phyloP scores from a whole-genome alignment of 352 stramenopile species.

The Globisporangium cystogenes region DNA sequence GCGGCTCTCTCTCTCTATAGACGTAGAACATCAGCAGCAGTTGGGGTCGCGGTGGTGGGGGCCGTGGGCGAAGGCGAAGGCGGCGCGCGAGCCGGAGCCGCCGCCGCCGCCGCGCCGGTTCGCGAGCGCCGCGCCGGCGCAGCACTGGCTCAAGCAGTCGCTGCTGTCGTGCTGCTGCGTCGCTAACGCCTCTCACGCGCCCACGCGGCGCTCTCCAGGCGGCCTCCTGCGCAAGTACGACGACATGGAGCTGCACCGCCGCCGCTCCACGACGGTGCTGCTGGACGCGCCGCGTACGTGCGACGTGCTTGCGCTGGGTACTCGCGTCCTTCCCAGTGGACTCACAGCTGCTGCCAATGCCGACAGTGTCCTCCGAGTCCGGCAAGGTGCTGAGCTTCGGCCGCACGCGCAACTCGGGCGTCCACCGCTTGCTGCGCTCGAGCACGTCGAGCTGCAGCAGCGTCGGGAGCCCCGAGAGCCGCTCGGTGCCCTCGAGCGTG shows the following conservation, averaged over 20 bases:
- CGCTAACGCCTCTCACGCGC: slow-evolving; percentile 11
- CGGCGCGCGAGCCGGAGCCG: not conserved
- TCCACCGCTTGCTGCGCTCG: slow-evolving; percentile 51
- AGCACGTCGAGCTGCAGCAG: slow-evolving; percentile 27
- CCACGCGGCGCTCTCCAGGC: slow-evolving; percentile 13
- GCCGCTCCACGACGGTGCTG: slow-evolving; percentile 46
- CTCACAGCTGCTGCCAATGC: not conserved
- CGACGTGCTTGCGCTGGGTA: not conserved
- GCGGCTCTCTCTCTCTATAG: no score
- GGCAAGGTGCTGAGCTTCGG: slow-evolving; percentile 47
- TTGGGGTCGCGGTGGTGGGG: not conserved
- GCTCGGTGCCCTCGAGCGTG: slow-evolving; percentile 4
- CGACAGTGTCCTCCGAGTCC: slow-evolving; percentile 35
- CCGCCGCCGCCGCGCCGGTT: slow-evolving; percentile 1
- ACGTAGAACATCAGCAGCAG: not conserved
- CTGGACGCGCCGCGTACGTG: slow-evolving; percentile 59
- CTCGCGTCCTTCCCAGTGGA: no score
- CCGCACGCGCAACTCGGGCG: slow-evolving; percentile 49
- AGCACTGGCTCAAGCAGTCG: slow-evolving; percentile 14
- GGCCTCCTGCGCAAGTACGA: slow-evolving; percentile 59
- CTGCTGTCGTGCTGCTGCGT: slow-evolving; percentile 15
- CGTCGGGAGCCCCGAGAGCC: slow-evolving; percentile 3
- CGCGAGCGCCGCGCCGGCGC: slow-evolving; percentile 2
- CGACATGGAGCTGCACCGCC: slow-evolving; percentile 40
- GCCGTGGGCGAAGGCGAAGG: not conserved